phyloP scores from a whole-genome alignment of 768 basidiomycete species.

The Suillus fuscotomentosus region DNA sequence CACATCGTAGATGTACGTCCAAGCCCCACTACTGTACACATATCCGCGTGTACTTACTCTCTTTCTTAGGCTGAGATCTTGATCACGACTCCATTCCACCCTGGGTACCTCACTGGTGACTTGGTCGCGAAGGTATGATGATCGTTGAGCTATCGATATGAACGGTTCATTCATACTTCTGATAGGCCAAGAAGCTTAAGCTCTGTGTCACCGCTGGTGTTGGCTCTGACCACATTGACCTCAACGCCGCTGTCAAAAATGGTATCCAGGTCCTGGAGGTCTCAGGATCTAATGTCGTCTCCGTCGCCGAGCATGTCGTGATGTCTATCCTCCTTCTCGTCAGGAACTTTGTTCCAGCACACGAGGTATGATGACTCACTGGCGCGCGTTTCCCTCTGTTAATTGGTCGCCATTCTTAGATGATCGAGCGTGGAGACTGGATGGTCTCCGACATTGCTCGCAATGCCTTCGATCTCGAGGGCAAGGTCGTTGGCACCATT shows the following conservation, averaged over 20 bases:
- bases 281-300: conserved; percentile 87
- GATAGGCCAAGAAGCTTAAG: conserved; percentile 84
- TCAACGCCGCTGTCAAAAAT: conserved; percentile 82
- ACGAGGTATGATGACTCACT: conserved; percentile 52
- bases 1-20: conserved; percentile 71
- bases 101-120: conserved; percentile 77
- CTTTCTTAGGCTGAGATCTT: conserved; percentile 64
- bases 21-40: neutral
- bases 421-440: conserved; percentile 87
- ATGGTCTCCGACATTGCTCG: conserved; percentile 80
- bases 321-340: conserved; percentile 91
- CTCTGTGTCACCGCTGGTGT: conserved; percentile 89
- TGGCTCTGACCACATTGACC: conserved; percentile 87
- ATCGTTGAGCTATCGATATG: conserved; percentile 1
- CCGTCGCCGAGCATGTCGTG: conserved; percentile 88
- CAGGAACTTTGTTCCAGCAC: conserved; percentile 85
- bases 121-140: conserved; percentile 59
- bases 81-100: conserved; percentile 87
- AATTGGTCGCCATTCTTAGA: conserved; percentile 34
- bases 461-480: conserved; percentile 85
- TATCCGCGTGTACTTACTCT: conserved; percentile 13
- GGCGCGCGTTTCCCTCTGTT: neutral
- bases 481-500: conserved; percentile 90
- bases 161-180: neutral
- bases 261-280: conserved; percentile 83